Percentiles rank a stretch among this genome's conserved stretches.
Conservation (phyloP, 1,284 basidiomycete species). For the Ceratobasidium sp. region DNA sequence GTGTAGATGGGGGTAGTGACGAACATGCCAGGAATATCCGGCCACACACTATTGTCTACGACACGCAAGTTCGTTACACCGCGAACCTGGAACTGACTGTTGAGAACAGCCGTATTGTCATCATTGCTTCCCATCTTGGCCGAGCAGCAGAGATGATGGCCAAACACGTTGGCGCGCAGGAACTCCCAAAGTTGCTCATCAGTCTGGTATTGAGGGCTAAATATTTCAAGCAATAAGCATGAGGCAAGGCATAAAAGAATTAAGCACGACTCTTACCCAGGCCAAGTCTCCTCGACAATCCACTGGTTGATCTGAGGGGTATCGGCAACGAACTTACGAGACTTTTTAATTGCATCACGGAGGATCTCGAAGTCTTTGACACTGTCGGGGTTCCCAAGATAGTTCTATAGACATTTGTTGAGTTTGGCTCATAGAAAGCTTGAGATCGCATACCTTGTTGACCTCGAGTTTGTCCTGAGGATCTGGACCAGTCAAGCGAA, state of each 20-base stretch:
- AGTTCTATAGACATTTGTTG: too few species aligned
- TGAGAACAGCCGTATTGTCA: conserved; percentile 24
- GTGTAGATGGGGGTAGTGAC: conserved; percentile 37
- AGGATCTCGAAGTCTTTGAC: conserved; percentile 43
- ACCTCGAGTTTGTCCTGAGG: too few species aligned
- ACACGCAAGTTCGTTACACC: conserved; percentile 34
- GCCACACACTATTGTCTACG: conserved; percentile 26
- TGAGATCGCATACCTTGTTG: conserved; percentile 16
- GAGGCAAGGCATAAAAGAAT: too few species aligned
- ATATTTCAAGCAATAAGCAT: not conserved
- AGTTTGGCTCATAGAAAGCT: not conserved
- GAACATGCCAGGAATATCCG: conserved; percentile 39
- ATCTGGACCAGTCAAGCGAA: conserved; percentile 37
- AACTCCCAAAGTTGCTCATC: conserved; percentile 38
- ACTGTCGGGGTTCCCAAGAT: too few species aligned
- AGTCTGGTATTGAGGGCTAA: conserved; percentile 13
- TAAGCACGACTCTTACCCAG: not conserved
- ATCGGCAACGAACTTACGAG: conserved; percentile 36
- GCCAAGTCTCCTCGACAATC: conserved; percentile 31
- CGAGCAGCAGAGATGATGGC: conserved; percentile 37
- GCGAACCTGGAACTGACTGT: conserved; percentile 34
- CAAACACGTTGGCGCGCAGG: conserved; percentile 22
- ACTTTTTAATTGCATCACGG: conserved; percentile 35
- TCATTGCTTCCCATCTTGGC: conserved; percentile 32
- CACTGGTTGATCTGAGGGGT: too few species aligned